phyloP scores from a whole-genome alignment of 306 rosid genomes.

The Hippophae tibetana region DNA sequence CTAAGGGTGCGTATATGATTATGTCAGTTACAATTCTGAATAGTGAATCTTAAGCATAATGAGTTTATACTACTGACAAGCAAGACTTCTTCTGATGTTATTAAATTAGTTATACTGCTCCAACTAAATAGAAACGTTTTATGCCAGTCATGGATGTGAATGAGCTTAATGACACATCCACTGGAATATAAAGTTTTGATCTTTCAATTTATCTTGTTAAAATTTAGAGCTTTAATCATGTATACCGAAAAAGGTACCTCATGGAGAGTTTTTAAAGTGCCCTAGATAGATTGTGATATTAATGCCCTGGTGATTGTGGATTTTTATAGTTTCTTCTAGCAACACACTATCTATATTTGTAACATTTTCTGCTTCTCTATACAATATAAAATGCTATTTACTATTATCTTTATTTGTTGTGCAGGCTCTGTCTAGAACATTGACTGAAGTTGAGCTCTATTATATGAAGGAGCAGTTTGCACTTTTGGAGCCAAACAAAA shows the following conservation, averaged over 20 bases:
- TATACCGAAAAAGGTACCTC: background rate
- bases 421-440: constrained; percentile 82
- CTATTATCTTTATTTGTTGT: constrained; percentile 14
- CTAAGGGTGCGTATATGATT: constrained; percentile 57
- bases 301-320: background rate
- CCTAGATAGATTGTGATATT: background rate
- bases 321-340: background rate
- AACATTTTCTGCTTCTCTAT: background rate
- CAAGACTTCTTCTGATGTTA: background rate
- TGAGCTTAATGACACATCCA: background rate
- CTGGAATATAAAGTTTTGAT: background rate
- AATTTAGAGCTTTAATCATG: background rate
- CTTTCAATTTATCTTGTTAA: background rate
- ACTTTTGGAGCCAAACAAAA: constrained; percentile 72
- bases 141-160: background rate
- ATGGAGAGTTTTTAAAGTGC: background rate
- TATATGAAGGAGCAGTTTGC: constrained; percentile 68
- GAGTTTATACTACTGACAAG: background rate
- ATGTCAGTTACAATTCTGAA: constrained; percentile 8
- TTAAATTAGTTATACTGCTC: background rate
- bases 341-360: background rate
- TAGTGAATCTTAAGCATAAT: constrained; percentile 2
- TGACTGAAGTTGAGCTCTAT: constrained; percentile 51
- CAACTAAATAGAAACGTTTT: too few relatives aligned
- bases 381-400: background rate